phyloP scores from a whole-genome alignment of 768 basidiomycete genomes.

The Hericium rajendrae region DNA sequence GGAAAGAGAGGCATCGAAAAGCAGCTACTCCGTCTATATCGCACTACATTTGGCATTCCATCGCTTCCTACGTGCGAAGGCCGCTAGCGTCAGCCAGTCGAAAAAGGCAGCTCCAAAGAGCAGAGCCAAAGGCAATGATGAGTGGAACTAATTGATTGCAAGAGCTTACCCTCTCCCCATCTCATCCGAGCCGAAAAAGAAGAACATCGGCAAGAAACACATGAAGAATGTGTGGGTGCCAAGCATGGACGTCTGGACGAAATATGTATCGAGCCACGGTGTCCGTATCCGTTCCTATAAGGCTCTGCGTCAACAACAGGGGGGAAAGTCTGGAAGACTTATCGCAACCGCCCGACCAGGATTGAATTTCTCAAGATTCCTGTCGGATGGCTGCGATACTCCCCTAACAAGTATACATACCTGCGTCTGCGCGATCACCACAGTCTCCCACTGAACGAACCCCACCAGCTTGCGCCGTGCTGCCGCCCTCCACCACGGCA shows the following conservation, averaged over 20 bases:
- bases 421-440: slow-evolving; percentile 58
- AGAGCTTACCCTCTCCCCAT: slow-evolving; percentile 61
- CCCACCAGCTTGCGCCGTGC: slow-evolving; percentile 46
- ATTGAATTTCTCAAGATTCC: too few species aligned
- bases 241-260: slow-evolving; percentile 71
- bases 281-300: slow-evolving; percentile 42
- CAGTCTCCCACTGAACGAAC: slow-evolving; percentile 48
- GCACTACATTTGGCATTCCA: too few species aligned
- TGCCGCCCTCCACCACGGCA: slow-evolving; percentile 58
- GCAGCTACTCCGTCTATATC: too few species aligned
- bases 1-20: too few species aligned
- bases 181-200: slow-evolving; percentile 76
- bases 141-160: neutral
- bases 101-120: too few species aligned
- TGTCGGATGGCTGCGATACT: slow-evolving; percentile 7
- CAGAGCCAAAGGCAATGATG: too few species aligned
- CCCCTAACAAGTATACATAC: slow-evolving; percentile 22
- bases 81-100: too few species aligned
- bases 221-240: slow-evolving; percentile 93
- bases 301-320: neutral
- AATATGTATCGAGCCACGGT: slow-evolving; percentile 69
- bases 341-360: too few species aligned
- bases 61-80: too few species aligned
- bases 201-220: slow-evolving; percentile 74
- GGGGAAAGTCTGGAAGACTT: too few species aligned